phyloP scores from a whole-genome alignment of 2,329 filamentous ascomycete species.

The Beauveria brongniartii region DNA sequence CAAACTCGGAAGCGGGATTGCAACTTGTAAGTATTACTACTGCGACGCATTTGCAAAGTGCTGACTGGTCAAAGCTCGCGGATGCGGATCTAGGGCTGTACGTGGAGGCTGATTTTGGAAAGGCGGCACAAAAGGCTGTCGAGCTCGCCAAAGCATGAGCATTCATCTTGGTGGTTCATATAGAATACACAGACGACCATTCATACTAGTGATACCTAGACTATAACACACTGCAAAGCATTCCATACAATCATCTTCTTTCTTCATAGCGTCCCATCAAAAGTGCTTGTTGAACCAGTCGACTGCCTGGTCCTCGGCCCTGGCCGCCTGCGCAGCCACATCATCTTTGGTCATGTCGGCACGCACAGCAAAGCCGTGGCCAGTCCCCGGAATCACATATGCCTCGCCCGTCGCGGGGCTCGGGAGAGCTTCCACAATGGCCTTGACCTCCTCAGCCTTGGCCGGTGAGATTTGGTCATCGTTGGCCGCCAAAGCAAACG shows the following conservation, averaged over 20 bases:
- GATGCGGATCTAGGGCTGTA: slow-evolving; percentile 19
- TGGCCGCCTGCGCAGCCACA: slow-evolving; percentile 19
- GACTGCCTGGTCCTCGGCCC: slow-evolving; percentile 27
- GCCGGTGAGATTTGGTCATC: slow-evolving; percentile 32
- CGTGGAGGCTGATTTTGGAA: slow-evolving; percentile 23
- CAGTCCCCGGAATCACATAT: slow-evolving; percentile 27
- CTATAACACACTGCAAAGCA: not conserved
- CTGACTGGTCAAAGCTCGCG: slow-evolving; percentile 17
- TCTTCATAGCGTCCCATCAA: not conserved
- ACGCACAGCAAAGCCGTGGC: slow-evolving; percentile 34
- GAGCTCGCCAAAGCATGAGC: slow-evolving; percentile 14
- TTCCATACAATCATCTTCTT: not conserved
- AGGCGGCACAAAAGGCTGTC: slow-evolving; percentile 17
- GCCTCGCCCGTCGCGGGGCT: slow-evolving; percentile 27
- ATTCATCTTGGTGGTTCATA: not conserved
- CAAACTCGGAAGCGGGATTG: slow-evolving; percentile 33
- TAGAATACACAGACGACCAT: not conserved
- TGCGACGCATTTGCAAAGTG: not conserved
- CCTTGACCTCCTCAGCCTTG: slow-evolving; percentile 26
- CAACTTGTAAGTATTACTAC: slow-evolving; percentile 26
- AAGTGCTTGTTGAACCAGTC: slow-evolving; percentile 25
- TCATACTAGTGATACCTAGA: too few species aligned
- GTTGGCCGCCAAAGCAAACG: slow-evolving; percentile 36
- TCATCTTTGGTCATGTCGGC: slow-evolving; percentile 21
- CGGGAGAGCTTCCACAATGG: slow-evolving; percentile 26